Evolutionary conservation across 495 filamentous ascomycete species (phyloP).

Genomic region (Penicillium crystallinum): DNA sequence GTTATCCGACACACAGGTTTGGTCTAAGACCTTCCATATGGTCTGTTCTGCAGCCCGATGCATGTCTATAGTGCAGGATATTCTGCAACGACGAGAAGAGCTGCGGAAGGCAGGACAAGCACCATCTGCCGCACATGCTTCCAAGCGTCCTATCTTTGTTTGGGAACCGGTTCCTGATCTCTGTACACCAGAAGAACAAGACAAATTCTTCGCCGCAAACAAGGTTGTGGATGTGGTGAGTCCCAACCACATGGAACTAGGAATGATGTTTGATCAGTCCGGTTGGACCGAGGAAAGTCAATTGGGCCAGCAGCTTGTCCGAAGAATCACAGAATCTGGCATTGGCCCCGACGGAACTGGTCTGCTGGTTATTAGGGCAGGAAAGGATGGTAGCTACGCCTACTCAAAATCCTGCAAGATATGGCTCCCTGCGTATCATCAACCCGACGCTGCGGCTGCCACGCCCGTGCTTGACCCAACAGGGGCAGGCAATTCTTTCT

Average conservation of each 20-base stretch:
- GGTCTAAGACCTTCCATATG: conserved; percentile 76
- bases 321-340: conserved; percentile 52
- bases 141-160: conserved; percentile 63
- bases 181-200: conserved; percentile 70
- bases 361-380: conserved; percentile 49
- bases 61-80: conserved; percentile 60
- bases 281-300: conserved; percentile 45
- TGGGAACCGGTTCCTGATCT: conserved; percentile 95
- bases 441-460: conserved; percentile 26
- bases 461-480: conserved; percentile 79
- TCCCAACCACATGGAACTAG: conserved; percentile 84
- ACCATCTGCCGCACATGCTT: conserved; percentile 18
- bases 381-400: conserved; percentile 56
- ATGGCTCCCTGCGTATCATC: conserved; percentile 56
- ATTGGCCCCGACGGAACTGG: conserved; percentile 44
- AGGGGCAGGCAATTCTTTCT: conserved; percentile 90
- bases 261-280: conserved; percentile 65
- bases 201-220: conserved; percentile 64
- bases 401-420: conserved; percentile 31
- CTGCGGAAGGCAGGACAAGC: conserved; percentile 25
- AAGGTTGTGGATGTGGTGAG: conserved; percentile 77
- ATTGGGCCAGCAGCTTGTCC: conserved; percentile 47
- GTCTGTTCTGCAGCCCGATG: conserved; percentile 80
- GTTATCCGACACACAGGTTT: conserved; percentile 54
- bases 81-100: conserved; percentile 46